phyloP scores from a whole-genome alignment of 495 filamentous ascomycete genomes.

The Aspergillus sparsus region DNA sequence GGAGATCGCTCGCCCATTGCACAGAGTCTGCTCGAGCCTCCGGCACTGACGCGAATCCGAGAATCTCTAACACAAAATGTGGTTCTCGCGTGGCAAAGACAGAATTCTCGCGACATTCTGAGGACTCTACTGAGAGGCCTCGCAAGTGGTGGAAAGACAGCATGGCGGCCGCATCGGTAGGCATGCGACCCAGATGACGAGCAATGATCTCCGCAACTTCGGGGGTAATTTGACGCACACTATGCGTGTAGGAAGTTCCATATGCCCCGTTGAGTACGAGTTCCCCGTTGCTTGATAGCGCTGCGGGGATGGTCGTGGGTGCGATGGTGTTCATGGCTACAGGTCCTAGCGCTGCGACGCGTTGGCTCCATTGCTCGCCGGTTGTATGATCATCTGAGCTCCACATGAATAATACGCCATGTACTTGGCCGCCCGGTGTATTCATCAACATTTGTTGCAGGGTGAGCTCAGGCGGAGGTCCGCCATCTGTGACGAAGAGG shows the following conservation, averaged over 20 bases:
- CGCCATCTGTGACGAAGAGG: slow-evolving; percentile 17
- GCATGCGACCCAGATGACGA: slow-evolving; percentile 27
- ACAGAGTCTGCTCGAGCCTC: slow-evolving; percentile 12
- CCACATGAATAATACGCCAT: slow-evolving; percentile 35
- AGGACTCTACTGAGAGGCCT: slow-evolving; percentile 17
- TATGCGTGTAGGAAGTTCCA: slow-evolving; percentile 30
- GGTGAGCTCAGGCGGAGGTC: slow-evolving; percentile 29
- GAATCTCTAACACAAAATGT: slow-evolving; percentile 44
- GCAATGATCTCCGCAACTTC: slow-evolving; percentile 29
- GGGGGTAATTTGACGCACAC: slow-evolving; percentile 23
- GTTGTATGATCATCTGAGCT: slow-evolving; percentile 25
- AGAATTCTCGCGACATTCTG: slow-evolving; percentile 11
- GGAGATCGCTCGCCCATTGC: slow-evolving; percentile 31
- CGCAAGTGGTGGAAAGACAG: slow-evolving; percentile 39
- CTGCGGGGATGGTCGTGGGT: slow-evolving; percentile 28
- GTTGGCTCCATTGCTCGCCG: slow-evolving; percentile 33
- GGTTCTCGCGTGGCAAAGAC: slow-evolving; percentile 36
- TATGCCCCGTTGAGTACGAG: slow-evolving; percentile 24
- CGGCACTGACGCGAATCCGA: slow-evolving; percentile 16
- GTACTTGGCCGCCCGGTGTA: slow-evolving; percentile 26
- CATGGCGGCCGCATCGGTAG: slow-evolving; percentile 24
- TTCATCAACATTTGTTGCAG: slow-evolving; percentile 32
- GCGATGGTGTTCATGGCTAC: slow-evolving; percentile 32
- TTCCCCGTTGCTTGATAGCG: slow-evolving; percentile 17
- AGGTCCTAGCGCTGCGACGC: slow-evolving; percentile 30